Percentiles rank a stretch among this genome's conserved stretches.
These are phyloP conservation scores for Acanthamoeba castellanii DNA, from an alignment of 208 protist species.

Conservation along the genomic window DNA sequence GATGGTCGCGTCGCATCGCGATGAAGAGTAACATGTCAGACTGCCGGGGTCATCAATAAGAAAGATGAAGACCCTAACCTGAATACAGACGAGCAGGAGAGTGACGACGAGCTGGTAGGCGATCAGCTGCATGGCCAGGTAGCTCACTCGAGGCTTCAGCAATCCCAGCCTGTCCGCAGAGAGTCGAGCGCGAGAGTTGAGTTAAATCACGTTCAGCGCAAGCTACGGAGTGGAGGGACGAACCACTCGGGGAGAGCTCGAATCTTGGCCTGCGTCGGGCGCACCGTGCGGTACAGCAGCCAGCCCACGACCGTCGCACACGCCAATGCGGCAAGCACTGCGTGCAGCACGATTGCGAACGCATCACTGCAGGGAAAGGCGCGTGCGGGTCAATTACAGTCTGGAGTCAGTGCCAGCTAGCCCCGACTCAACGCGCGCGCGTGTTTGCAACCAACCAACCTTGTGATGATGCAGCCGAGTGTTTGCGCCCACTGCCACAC, in stretches of 20 bases:
- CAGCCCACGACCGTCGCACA: background rate
- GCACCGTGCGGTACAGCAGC: slow-evolving; percentile 4
- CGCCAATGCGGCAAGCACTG: background rate
- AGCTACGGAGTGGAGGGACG: background rate
- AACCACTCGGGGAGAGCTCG: background rate
- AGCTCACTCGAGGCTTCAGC: background rate
- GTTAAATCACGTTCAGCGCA: background rate
- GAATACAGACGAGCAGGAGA: background rate
- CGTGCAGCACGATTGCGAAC: background rate
- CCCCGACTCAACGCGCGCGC: background rate
- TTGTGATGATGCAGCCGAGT: background rate
- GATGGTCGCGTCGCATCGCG: background rate
- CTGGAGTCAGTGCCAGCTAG: background rate
- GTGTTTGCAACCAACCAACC: background rate
- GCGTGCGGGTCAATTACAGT: background rate
- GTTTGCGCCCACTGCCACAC: background rate
- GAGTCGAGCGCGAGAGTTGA: background rate
- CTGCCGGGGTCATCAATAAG: background rate
- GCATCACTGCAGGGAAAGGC: background rate
- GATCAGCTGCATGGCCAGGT: background rate
- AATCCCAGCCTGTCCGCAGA: background rate
- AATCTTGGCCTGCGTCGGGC: background rate
- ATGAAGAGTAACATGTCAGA: background rate
- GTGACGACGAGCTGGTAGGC: slow-evolving; percentile 31
- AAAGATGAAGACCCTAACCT: background rate